Evolutionary conservation across 805 yeast genomes (phyloP), one percentile per base, ranked within the genome.

Genomic region (Tetrapisispora arboricola): DNA sequence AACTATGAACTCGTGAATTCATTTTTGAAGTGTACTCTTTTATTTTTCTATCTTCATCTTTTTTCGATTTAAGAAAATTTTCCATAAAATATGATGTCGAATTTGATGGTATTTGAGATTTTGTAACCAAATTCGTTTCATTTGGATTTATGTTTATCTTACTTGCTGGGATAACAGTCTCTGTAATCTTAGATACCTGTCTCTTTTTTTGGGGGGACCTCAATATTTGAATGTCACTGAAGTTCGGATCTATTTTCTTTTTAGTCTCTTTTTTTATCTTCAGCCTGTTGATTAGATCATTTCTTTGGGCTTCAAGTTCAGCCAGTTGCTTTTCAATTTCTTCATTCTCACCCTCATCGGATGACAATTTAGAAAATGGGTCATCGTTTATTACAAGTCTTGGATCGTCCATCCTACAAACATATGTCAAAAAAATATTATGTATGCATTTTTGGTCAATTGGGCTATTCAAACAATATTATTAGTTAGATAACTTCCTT

Each of bases 1-100:
- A 72, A 3, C 71, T 57, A 42, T 64, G 68, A 0, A 66, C 65
- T 38, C 75, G 61, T 3, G 63, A 44, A 6, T 50, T 49, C 48
- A 65, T 41, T 34, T 70, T 41, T 8, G 57, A 47, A 15, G 56
- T 54, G 3, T 51, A 50, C 9, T 43, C 40, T 24, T 44, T 36
- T 16, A 49, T 45, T 32, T 55, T 46, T 22, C 47, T 42, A 5
- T 51, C 47, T 9, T 53, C 55, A 29, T 57, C 55, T 24, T 42
- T 48, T 34, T 58, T 54, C 1, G 61, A 32, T 24, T 47, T 44
- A 21, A 54, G 53, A 20, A 63, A 55, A 16, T 50, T 49, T n/a
- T 62, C 49, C 11, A 58, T 48, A 38, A 67, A 67, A 46, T 63
- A 65, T 2, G 65, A 45, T 13, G 62, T 53, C 10, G 53, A 41